A percentile compares a stretch with the other conserved stretches of the same genome.
Evolutionary conservation across 345 rosid species (phyloP).

Genomic region (Sisymbrium altissimum): DNA sequence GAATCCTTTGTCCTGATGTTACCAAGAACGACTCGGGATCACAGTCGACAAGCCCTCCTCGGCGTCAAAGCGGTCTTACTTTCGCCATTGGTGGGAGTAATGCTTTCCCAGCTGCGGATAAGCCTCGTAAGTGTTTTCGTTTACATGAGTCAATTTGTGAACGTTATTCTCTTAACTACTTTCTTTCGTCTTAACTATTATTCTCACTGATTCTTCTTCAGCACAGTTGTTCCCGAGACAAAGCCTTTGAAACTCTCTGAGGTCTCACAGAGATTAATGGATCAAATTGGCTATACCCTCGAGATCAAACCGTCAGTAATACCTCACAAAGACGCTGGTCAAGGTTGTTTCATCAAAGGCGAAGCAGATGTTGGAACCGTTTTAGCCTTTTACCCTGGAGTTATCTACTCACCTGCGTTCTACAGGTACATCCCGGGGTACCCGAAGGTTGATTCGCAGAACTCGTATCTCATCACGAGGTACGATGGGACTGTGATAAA

Average conservation of each 20-base stretch:
- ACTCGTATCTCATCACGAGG: slow-evolving; percentile 83
- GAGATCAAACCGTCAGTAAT: slow-evolving; percentile 63
- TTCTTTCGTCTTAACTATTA: neutral
- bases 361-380: slow-evolving; percentile 77
- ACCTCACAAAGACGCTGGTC: slow-evolving; percentile 82
- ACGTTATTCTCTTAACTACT: neutral
- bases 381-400: slow-evolving; percentile 88
- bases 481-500: slow-evolving; percentile 89
- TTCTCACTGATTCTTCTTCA: slow-evolving; percentile 43
- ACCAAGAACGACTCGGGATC: slow-evolving; percentile 22
- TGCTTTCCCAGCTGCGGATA: slow-evolving; percentile 29
- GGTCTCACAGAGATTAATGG: slow-evolving; percentile 62
- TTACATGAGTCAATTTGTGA: neutral
- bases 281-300: slow-evolving; percentile 64
- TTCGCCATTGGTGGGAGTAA: slow-evolving; percentile 57
- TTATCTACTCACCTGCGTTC: slow-evolving; percentile 71
- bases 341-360: slow-evolving; percentile 73
- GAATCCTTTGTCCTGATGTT: slow-evolving; percentile 55
- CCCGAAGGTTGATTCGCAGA: slow-evolving; percentile 71
- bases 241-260: slow-evolving; percentile 55
- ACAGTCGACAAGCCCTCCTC: slow-evolving; percentile 34
- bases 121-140: slow-evolving; percentile 47
- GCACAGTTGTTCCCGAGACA: slow-evolving; percentile 78
- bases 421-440: slow-evolving; percentile 86
- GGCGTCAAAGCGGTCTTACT: slow-evolving; percentile 67